Conservation (phyloP, 495 filamentous ascomycete species). For the Podospora didyma region DNA sequence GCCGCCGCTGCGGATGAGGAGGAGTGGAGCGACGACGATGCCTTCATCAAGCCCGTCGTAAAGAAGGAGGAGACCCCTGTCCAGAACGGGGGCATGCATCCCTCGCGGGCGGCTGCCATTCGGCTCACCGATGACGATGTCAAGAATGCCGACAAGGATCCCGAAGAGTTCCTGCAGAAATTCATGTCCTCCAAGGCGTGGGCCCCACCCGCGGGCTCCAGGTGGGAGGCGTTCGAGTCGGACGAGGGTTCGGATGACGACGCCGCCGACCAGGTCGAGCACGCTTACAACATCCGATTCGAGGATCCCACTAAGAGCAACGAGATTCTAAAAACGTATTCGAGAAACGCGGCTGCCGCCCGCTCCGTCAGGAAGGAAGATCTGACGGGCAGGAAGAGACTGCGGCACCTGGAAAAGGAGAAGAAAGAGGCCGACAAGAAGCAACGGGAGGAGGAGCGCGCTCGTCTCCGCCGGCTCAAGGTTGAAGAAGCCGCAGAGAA, state of each 20-base stretch:
- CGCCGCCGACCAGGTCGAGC: conserved; percentile 79
- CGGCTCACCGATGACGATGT: conserved; percentile 58
- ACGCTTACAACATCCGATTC: conserved; percentile 95
- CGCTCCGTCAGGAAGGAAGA: conserved; percentile 83
- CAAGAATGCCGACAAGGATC: conserved; percentile 80
- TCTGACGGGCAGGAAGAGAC: conserved; percentile 66
- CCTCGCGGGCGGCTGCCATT: conserved; percentile 42
- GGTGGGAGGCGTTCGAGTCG: conserved; percentile 78
- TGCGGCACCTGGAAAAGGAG: conserved; percentile 69
- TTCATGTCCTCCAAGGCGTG: conserved; percentile 88
- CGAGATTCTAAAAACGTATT: conserved; percentile 78
- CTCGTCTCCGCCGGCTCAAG: conserved; percentile 78
- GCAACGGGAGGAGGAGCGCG: conserved; percentile 74
- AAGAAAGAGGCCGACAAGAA: conserved; percentile 75
- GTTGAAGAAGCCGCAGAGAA: conserved; percentile 83
- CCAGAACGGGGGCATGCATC: conserved; percentile 38
- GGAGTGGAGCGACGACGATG: conserved; percentile 62
- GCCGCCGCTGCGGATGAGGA: conserved; percentile 51
- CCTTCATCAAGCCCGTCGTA: conserved; percentile 65
- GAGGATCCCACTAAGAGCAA: conserved; percentile 84
- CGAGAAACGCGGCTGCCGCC: conserved; percentile 74
- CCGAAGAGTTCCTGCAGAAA: conserved; percentile 83
- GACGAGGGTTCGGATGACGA: conserved; percentile 88
- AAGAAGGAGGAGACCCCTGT: conserved; percentile 28
- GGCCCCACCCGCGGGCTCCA: conserved; percentile 57